A percentile compares a stretch with the other conserved stretches of the same genome.
phyloP scores from a whole-genome alignment of 2,329 filamentous ascomycete species.

The Exophiala oligosperma region DNA sequence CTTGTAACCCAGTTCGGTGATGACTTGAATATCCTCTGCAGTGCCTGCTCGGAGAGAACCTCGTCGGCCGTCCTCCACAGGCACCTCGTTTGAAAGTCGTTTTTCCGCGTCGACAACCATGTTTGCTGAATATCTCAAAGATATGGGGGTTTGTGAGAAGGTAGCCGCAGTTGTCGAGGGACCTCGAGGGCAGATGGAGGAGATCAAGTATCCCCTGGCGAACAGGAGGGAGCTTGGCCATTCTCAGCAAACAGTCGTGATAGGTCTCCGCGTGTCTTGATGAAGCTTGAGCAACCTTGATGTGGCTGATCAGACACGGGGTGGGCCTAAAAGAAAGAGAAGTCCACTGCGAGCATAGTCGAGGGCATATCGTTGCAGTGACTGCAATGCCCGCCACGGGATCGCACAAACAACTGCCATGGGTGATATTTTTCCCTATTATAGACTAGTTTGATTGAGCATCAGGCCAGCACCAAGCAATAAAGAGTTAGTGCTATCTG shows the following conservation, averaged over 20 bases:
- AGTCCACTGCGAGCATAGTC: background rate
- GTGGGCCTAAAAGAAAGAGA: background rate
- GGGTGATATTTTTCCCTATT: constrained; percentile 13
- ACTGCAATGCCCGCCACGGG: background rate
- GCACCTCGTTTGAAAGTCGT: constrained; percentile 6
- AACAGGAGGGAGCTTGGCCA: background rate
- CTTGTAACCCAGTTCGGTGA: constrained; percentile 56
- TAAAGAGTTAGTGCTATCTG: constrained; percentile 3
- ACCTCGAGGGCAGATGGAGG: background rate
- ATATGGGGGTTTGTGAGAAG: background rate
- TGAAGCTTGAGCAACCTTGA: background rate
- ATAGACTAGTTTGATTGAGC: constrained; percentile 1
- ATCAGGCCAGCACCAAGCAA: background rate
- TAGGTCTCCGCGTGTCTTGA: background rate
- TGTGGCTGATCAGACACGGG: background rate
- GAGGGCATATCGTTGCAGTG: background rate
- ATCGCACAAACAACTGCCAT: background rate
- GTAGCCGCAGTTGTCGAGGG: background rate
- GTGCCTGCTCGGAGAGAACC: constrained; percentile 33
- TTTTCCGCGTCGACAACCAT: constrained; percentile 23
- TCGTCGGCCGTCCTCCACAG: constrained; percentile 13
- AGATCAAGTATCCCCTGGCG: background rate
- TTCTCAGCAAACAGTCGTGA: background rate
- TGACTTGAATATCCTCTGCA: constrained; percentile 35
- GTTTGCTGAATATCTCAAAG: background rate